These are phyloP conservation scores for Onygena corvina DNA, from an alignment of 2,329 filamentous ascomycete species.

Conservation along the genomic window DNA sequence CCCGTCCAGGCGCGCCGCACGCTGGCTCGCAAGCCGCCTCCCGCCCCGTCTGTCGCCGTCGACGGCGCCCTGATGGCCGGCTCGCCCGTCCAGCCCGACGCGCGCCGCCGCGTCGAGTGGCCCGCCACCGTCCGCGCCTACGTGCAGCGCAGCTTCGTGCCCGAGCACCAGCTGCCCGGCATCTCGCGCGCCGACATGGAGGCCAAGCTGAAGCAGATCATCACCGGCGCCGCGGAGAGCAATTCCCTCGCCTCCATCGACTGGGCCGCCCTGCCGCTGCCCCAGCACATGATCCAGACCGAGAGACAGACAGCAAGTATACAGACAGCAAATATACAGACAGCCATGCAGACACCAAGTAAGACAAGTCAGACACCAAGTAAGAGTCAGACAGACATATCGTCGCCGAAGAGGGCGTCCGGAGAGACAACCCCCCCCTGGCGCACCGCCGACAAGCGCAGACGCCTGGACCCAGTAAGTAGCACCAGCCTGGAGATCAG, in stretches of 20 bases:
- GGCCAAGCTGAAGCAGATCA: constrained; percentile 70
- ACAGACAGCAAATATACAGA: constrained; percentile 47
- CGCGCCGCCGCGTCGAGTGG: constrained; percentile 49
- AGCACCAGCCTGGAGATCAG: constrained; percentile 70
- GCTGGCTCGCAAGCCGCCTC: constrained; percentile 35
- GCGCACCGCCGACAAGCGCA: constrained; percentile 51
- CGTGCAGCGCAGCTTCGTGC: constrained; percentile 77
- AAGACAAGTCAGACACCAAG: no score
- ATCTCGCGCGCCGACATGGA: constrained; percentile 63
- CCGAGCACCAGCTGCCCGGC: constrained; percentile 53
- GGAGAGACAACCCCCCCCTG: constrained; percentile 53
- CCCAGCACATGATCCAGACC: constrained; percentile 67
- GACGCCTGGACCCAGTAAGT: constrained; percentile 65
- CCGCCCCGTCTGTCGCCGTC: constrained; percentile 12
- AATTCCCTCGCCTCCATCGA: constrained; percentile 60
- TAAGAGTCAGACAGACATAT: constrained; percentile 33
- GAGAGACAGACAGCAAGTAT: constrained; percentile 65
- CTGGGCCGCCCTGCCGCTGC: constrained; percentile 73
- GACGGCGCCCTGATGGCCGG: constrained; percentile 20
- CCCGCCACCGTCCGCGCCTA: constrained; percentile 72
- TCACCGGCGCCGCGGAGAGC: constrained; percentile 66
- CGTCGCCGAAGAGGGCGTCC: constrained; percentile 66
- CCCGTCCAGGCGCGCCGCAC: constrained; percentile 51
- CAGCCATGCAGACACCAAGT: constrained; percentile 39
- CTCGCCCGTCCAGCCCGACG: constrained; percentile 12